Conservation (phyloP, 2,329 filamentous ascomycete genomes). For the Trichoderma atroviride region DNA sequence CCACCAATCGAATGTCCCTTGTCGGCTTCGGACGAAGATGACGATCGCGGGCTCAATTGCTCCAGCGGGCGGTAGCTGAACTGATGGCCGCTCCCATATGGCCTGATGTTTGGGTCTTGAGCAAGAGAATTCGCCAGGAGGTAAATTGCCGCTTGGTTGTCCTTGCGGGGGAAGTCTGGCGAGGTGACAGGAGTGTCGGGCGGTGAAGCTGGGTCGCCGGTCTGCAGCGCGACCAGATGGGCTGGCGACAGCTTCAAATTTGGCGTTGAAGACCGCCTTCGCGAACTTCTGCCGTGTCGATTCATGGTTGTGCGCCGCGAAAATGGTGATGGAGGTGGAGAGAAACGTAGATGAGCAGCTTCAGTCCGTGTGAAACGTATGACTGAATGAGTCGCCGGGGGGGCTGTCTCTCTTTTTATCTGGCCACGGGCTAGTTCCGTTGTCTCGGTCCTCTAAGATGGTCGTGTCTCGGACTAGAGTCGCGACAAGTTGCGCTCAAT, state of each 20-base stretch:
- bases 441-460: conserved; percentile 20
- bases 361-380: conserved; percentile 25
- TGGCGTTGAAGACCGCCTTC: conserved; percentile 47
- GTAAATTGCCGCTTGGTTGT: conserved; percentile 40
- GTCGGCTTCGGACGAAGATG: conserved; percentile 34
- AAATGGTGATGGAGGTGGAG: neutral
- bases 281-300: conserved; percentile 35
- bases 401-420: conserved; percentile 23
- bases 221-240: conserved; percentile 30
- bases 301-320: conserved; percentile 19
- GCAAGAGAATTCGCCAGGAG: conserved; percentile 37
- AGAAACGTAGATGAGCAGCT: conserved; percentile 3
- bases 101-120: conserved; percentile 47
- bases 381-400: conserved; percentile 24
- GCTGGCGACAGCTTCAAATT: conserved; percentile 43
- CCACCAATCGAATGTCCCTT: conserved; percentile 34
- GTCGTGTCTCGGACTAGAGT: conserved; percentile 26
- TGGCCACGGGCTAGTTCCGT: conserved; percentile 23
- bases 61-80: conserved; percentile 46
- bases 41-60: conserved; percentile 44
- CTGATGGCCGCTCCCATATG: conserved; percentile 46
- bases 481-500: conserved; percentile 24
- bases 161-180: conserved; percentile 41
- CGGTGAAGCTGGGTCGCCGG: conserved; percentile 50
- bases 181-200: conserved; percentile 51